Percentiles rank a stretch among this genome's conserved stretches.
These are phyloP conservation scores for Neurospora sublineolata DNA, from an alignment of 495 filamentous ascomycete species.

Conservation along the genomic window DNA sequence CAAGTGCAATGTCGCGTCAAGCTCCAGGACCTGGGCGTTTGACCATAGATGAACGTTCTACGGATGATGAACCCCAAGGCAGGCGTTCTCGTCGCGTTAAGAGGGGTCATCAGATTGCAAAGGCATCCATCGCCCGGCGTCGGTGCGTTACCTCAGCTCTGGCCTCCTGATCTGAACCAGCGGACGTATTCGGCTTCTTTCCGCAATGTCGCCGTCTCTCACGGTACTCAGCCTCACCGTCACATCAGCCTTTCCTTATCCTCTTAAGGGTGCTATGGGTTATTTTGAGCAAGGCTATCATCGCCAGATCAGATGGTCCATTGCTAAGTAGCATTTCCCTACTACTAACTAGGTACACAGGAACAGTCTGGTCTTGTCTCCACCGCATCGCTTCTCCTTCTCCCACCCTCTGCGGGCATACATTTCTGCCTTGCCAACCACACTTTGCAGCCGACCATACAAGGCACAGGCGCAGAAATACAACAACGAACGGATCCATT, in stretches of 20 bases:
- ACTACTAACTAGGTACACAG: neutral
- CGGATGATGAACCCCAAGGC: neutral
- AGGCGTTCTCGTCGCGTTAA: neutral
- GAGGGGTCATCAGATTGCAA: neutral
- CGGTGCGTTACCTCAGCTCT: neutral
- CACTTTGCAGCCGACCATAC: neutral
- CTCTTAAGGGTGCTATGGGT: neutral
- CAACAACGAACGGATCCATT: neutral
- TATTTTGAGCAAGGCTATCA: neutral
- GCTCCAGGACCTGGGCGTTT: neutral
- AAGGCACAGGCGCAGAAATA: neutral
- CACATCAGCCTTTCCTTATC: neutral
- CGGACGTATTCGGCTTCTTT: neutral
- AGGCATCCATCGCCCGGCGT: neutral
- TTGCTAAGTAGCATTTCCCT: neutral
- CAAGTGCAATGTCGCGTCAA: constrained; percentile 9
- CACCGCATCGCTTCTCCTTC: neutral
- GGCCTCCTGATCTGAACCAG: neutral
- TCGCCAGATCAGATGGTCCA: neutral
- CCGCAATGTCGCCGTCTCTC: neutral
- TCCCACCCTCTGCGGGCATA: neutral
- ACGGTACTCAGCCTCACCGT: neutral
- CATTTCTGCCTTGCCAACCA: neutral
- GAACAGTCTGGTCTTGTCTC: neutral
- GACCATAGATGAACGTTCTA: neutral